These are phyloP conservation scores for Barnettozyma hawaiiensis DNA, from an alignment of 1,139 yeast species.

Conservation along the genomic window DNA sequence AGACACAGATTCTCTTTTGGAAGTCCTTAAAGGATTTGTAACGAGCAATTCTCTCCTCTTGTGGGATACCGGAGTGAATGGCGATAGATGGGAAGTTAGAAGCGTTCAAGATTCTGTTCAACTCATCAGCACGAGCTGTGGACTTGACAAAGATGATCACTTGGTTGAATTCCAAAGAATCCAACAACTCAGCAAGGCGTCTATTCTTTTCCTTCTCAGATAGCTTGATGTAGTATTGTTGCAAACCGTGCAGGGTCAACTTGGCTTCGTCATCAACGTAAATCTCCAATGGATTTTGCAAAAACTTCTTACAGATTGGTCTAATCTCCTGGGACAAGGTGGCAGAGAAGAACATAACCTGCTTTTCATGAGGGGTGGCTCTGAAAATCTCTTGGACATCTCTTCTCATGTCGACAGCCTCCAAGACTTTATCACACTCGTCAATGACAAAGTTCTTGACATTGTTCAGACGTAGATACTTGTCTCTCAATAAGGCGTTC, in stretches of 20 bases:
- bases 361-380: conserved; percentile 96
- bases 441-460: conserved; percentile 94
- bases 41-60: conserved; percentile 96
- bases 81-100: conserved; percentile 97
- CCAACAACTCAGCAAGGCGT: conserved; percentile 86
- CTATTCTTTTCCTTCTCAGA: conserved; percentile 91
- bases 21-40: conserved; percentile 96
- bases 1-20: conserved; percentile 96
- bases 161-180: conserved; percentile 94
- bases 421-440: conserved; percentile 98
- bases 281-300: conserved; percentile 96
- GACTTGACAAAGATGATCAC: conserved; percentile 95
- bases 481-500: conserved; percentile 89
- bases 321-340: conserved; percentile 92
- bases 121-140: conserved; percentile 86
- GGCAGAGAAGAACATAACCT: conserved; percentile 99
- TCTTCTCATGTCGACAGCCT: conserved; percentile 90
- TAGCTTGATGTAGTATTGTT: conserved; percentile 89
- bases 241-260: conserved; percentile 95
- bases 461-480: conserved; percentile 78
- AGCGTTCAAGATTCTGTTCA: conserved; percentile 83
- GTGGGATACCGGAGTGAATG: conserved; percentile 93
- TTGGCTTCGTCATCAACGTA: conserved; percentile 98
- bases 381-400: conserved; percentile 98
- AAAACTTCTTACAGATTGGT: conserved; percentile 95